Evolutionary conservation across 2,329 filamentous ascomycete species (phyloP).

Genomic region (Curvularia eragrostidis): DNA sequence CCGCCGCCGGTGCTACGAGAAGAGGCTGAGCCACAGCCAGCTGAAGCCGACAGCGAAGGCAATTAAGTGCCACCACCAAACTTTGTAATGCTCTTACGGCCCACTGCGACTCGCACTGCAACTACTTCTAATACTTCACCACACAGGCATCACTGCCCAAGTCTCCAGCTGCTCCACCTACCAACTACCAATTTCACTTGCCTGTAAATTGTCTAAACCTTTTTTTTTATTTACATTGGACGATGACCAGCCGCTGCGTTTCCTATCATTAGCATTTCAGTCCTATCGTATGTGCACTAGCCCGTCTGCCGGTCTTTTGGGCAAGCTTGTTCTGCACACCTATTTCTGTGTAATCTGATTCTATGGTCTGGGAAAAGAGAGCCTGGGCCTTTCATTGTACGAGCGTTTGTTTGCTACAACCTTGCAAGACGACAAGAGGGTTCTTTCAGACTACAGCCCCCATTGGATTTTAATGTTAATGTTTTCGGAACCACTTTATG

Average conservation of each 20-base stretch:
- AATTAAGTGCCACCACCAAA: constrained; percentile 5
- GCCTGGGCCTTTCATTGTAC: constrained; percentile 3
- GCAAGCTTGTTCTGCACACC: constrained; percentile 12
- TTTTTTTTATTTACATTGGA: constrained; percentile 19
- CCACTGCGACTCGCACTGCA: constrained; percentile 1
- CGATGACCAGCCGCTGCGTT: constrained; percentile 15
- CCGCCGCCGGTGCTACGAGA: constrained; percentile 37
- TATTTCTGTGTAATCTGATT: constrained; percentile 12
- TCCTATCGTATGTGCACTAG: constrained; percentile 14
- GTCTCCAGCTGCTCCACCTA: neutral
- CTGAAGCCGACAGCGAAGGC: constrained; percentile 27
- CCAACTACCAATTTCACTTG: constrained; percentile 18
- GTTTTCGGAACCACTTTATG: neutral
- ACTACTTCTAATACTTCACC: neutral
- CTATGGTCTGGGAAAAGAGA: constrained; percentile 6
- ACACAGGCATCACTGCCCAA: neutral
- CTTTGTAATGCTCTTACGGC: neutral
- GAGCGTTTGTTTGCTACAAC: constrained; percentile 10
- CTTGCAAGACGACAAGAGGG: constrained; percentile 3
- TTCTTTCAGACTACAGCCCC: constrained; percentile 3
- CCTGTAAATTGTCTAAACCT: constrained; percentile 32
- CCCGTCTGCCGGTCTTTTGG: constrained; percentile 22
- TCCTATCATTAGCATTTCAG: constrained; percentile 8
- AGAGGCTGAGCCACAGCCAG: constrained; percentile 34
- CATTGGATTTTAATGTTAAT: constrained; percentile 19